phyloP scores from a whole-genome alignment of 2,329 filamentous ascomycete species.

The Ophiostoma ips region DNA sequence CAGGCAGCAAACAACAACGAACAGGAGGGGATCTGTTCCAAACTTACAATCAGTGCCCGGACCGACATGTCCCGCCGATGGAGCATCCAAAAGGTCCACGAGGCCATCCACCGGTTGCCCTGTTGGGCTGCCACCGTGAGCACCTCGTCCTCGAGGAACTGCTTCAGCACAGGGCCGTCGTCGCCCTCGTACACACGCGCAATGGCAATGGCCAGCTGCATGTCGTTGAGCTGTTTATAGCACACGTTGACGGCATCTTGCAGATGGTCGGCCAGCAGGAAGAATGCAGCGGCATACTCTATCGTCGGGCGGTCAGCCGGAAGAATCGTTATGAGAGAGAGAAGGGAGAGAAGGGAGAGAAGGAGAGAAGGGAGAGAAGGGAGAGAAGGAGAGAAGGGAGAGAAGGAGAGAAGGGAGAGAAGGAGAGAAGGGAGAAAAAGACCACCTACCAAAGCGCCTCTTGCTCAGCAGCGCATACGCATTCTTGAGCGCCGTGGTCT shows the following conservation, averaged over 20 bases:
- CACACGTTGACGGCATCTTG: slow-evolving; percentile 79
- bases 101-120: slow-evolving; percentile 85
- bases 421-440: too few species aligned
- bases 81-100: slow-evolving; percentile 92
- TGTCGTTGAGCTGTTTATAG: slow-evolving; percentile 71
- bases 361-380: too few species aligned
- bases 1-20: not conserved
- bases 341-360: too few species aligned
- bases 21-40: too few species aligned
- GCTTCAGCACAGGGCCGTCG: slow-evolving; percentile 55
- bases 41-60: slow-evolving; percentile 60
- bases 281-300: slow-evolving; percentile 95
- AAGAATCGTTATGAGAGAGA: too few species aligned
- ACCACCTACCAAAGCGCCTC: slow-evolving; percentile 55
- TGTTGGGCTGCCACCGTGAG: slow-evolving; percentile 63
- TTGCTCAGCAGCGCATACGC: slow-evolving; percentile 90
- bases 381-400: too few species aligned
- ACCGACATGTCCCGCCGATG: slow-evolving; percentile 72
- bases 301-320: not conserved
- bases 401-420: too few species aligned
- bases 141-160: slow-evolving; percentile 66
- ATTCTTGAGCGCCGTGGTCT: slow-evolving; percentile 82
- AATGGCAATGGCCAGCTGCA: slow-evolving; percentile 81
- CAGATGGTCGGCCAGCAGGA: slow-evolving; percentile 74
- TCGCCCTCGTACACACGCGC: slow-evolving; percentile 82